Conservation (phyloP, 2,329 filamentous ascomycete genomes). For the Tolypocladium guangdongense region DNA sequence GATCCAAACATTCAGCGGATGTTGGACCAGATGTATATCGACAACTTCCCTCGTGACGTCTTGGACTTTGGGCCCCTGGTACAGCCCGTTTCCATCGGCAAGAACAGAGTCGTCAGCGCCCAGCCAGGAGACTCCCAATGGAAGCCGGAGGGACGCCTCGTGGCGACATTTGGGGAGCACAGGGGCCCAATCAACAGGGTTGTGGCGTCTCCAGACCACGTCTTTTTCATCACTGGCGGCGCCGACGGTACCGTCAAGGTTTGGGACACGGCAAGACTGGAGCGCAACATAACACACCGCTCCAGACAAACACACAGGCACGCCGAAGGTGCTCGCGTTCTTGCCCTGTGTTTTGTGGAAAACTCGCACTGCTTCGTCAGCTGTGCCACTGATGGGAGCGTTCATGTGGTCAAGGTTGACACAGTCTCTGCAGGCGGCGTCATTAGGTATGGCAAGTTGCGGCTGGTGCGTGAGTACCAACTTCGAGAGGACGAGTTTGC, state of each 20-base stretch:
- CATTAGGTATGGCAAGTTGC: slow-evolving; percentile 68
- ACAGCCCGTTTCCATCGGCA: slow-evolving; percentile 51
- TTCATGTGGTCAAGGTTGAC: slow-evolving; percentile 80
- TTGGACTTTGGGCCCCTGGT: slow-evolving; percentile 71
- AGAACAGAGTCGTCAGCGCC: slow-evolving; percentile 38
- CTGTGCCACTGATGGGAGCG: slow-evolving; percentile 78
- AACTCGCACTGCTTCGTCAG: slow-evolving; percentile 90
- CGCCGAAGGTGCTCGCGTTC: slow-evolving; percentile 57
- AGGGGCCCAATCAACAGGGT: slow-evolving; percentile 72
- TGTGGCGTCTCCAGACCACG: slow-evolving; percentile 74
- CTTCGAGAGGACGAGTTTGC: slow-evolving; percentile 65
- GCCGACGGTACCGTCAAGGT: slow-evolving; percentile 86
- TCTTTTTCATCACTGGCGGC: slow-evolving; percentile 88
- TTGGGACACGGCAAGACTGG: slow-evolving; percentile 84
- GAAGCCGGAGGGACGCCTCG: slow-evolving; percentile 73
- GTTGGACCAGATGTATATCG: slow-evolving; percentile 75
- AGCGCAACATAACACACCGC: slow-evolving; percentile 81
- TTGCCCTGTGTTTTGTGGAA: slow-evolving; percentile 82
- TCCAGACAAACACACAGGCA: slow-evolving; percentile 81
- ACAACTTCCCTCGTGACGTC: slow-evolving; percentile 56
- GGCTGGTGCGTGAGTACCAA: slow-evolving; percentile 67
- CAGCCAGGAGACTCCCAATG: slow-evolving; percentile 43
- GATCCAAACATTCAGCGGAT: slow-evolving; percentile 57
- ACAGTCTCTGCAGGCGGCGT: slow-evolving; percentile 34
- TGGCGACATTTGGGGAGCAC: slow-evolving; percentile 86